These are phyloP conservation scores for Cyberlindnera euphorbiiphila DNA, from an alignment of 805 yeast species.

Conservation along the genomic window DNA sequence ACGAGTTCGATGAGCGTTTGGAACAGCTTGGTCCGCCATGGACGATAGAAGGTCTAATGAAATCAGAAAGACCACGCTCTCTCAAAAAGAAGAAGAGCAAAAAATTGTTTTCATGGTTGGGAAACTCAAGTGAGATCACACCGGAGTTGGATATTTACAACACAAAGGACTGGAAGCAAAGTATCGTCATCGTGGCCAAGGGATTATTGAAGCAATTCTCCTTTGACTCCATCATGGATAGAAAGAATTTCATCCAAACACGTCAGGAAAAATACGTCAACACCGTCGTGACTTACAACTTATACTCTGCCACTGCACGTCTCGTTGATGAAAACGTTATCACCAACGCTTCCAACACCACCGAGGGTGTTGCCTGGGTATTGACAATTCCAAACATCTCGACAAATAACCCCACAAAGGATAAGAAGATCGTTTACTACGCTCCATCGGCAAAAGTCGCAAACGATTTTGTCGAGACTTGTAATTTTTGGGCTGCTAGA, in stretches of 20 bases:
- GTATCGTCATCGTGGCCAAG: constrained; percentile 46
- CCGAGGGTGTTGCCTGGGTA: constrained; percentile 26
- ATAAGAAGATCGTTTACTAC: constrained; percentile 23
- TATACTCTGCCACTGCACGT: constrained; percentile 26
- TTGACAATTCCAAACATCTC: constrained; percentile 24
- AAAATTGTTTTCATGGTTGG: constrained; percentile 24
- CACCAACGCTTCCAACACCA: constrained; percentile 19
- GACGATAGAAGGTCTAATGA: constrained; percentile 68
- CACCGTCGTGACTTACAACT: constrained; percentile 22
- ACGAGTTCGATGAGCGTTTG: constrained; percentile 53
- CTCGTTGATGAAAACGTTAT: constrained; percentile 21
- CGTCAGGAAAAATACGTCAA: constrained; percentile 21
- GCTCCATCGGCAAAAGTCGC: constrained; percentile 49
- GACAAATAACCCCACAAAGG: constrained; percentile 20
- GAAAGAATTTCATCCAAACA: constrained; percentile 21
- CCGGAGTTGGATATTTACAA: constrained; percentile 31
- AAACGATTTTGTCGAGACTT: constrained; percentile 62
- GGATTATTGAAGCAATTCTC: constrained; percentile 46
- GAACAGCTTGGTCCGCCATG: constrained; percentile 75
- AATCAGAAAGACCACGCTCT: constrained; percentile 24
- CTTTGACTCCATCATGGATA: constrained; percentile 28
- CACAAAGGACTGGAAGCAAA: constrained; percentile 31
- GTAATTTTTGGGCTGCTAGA: constrained; percentile 90
- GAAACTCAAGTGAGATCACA: constrained; percentile 13
- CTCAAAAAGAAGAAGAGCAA: constrained; percentile 7